phyloP scores from a whole-genome alignment of 2,329 filamentous ascomycete genomes.

The Colletotrichum eremochloae region DNA sequence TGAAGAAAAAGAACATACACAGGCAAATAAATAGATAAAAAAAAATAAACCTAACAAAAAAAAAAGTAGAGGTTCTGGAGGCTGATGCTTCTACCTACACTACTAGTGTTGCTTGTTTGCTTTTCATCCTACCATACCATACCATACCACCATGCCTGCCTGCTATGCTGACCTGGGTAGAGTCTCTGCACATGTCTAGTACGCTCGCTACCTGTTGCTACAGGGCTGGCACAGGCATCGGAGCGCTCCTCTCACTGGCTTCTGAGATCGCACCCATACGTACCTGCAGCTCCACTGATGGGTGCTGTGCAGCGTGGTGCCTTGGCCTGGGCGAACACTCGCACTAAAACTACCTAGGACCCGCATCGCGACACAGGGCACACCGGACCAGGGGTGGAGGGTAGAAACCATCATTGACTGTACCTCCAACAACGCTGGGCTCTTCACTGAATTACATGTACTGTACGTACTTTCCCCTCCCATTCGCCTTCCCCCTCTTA shows the following conservation, averaged over 20 bases:
- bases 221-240: constrained; percentile 36
- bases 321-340: neutral
- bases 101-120: neutral
- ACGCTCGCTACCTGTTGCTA: constrained; percentile 26
- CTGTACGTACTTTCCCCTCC: neutral
- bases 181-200: constrained; percentile 15
- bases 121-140: neutral
- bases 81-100: neutral
- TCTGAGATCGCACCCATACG: constrained; percentile 7
- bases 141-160: neutral
- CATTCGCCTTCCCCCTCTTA: neutral
- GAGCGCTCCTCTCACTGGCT: constrained; percentile 29
- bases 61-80: neutral
- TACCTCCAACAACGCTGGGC: neutral
- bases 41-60: neutral
- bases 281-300: constrained; percentile 5
- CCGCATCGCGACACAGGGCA: neutral
- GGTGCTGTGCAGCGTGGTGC: neutral
- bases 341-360: constrained; percentile 6
- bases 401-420: neutral
- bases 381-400: neutral
- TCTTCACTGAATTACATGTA: constrained; percentile 1
- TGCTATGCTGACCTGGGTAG: constrained; percentile 6
- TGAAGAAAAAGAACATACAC: neutral
- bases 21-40: neutral